Conservation (phyloP, 257 asterid genomes). For the Nicotiana otophora region DNA sequence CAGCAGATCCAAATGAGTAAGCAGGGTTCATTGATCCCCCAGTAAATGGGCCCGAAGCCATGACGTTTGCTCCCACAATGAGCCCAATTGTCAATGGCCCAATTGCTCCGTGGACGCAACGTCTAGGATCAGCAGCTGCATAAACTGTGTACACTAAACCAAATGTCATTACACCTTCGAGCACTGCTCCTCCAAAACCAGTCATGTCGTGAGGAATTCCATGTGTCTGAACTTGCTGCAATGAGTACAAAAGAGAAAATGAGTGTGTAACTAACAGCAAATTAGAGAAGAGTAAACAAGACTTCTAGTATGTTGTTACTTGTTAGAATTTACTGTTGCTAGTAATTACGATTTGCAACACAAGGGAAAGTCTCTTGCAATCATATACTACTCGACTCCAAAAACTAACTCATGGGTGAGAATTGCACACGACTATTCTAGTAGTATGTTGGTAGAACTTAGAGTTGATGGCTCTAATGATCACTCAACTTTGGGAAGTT, state of each 20-base stretch:
- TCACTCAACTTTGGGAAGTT: no score
- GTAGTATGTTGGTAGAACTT: no score
- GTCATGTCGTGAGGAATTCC: constrained; percentile 71
- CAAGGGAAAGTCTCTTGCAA: not conserved
- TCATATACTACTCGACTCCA: not conserved
- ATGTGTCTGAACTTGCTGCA: constrained; percentile 47
- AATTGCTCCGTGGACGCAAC: constrained; percentile 40
- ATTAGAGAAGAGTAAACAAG: not conserved
- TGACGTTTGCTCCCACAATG: constrained; percentile 63
- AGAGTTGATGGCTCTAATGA: no score
- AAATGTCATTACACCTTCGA: constrained; percentile 77
- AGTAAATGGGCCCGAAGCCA: constrained; percentile 73
- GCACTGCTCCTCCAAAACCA: constrained; percentile 70
- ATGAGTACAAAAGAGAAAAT: not conserved
- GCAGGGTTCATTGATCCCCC: constrained; percentile 96
- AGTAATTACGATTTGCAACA: not conserved
- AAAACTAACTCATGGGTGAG: not conserved
- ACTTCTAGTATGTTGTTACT: not conserved
- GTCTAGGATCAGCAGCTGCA: constrained; percentile 53
- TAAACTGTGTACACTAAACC: constrained; percentile 63
- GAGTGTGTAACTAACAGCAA: not conserved
- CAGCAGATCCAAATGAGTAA: constrained; percentile 56
- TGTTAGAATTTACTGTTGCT: no score
- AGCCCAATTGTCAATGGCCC: constrained; percentile 74
- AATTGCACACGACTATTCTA: not conserved